phyloP scores from a whole-genome alignment of 108 stramenopile genomes.

The Discostella pseudostelligera region DNA sequence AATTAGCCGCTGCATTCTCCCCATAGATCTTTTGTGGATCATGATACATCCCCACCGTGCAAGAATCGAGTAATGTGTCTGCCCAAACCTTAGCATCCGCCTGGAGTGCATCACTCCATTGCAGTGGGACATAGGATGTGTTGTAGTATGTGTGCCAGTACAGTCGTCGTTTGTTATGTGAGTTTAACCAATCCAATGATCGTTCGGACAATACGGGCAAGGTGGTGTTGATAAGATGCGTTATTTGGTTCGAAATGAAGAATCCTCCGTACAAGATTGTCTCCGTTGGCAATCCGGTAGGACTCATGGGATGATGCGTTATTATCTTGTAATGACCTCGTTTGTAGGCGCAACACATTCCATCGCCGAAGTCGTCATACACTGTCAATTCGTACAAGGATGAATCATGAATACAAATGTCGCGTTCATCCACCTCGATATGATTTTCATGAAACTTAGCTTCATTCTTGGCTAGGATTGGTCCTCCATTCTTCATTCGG shows the following conservation, averaged over 20 bases:
- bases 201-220: conserved; percentile 16
- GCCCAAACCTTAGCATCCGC: conserved; percentile 33
- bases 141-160: conserved; percentile 31
- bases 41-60: conserved; percentile 33
- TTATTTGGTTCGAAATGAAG: conserved; percentile 10
- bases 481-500: conserved; percentile 14
- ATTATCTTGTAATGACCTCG: conserved; percentile 30
- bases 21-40: conserved; percentile 22
- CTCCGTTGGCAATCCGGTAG: neutral
- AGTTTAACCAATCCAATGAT: conserved; percentile 16
- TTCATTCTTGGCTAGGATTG: conserved; percentile 24
- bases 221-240: conserved; percentile 29
- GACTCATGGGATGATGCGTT: conserved; percentile 1
- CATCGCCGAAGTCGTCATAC: conserved; percentile 20
- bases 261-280: conserved; percentile 28
- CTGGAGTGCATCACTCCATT: conserved; percentile 33
- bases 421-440: conserved; percentile 14
- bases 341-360: conserved; percentile 24
- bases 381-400: conserved; percentile 31
- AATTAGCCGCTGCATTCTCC: conserved; percentile 34
- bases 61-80: conserved; percentile 20
- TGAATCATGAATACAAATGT: conserved; percentile 22
- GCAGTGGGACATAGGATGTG: conserved; percentile 22
- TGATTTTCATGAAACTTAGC: conserved; percentile 1
- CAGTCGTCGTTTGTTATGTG: conserved; percentile 26